These are phyloP conservation scores for Rheum nobile DNA, from an alignment of 148 eudicot genomes.

Conservation along the genomic window DNA sequence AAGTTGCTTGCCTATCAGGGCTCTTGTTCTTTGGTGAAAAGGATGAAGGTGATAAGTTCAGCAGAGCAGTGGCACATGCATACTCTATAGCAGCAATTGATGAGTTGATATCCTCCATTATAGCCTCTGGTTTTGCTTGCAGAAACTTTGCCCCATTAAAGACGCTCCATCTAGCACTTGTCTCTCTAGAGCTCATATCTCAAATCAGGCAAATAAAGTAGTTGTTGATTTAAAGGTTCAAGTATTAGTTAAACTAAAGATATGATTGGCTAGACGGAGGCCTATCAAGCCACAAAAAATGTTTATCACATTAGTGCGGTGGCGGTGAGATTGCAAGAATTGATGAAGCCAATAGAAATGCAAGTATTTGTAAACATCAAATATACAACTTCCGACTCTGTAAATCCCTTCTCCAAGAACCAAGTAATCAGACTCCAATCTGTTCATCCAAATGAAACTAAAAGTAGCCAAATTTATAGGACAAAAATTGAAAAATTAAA, in stretches of 20 bases:
- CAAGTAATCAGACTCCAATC: background rate
- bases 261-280: background rate
- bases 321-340: no score
- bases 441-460: background rate
- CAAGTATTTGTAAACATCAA: background rate
- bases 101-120: constrained; percentile 69
- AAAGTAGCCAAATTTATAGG: background rate
- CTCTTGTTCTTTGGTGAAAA: no score
- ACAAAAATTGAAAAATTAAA: background rate
- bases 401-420: no score
- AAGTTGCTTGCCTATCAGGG: no score
- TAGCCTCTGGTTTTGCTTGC: constrained; percentile 45
- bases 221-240: background rate
- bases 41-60: no score
- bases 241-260: background rate
- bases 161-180: constrained; percentile 37
- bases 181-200: constrained; percentile 38
- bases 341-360: background rate
- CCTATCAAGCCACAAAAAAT: background rate
- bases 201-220: background rate
- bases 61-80: no score
- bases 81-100: no score
- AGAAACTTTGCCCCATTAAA: constrained; percentile 40
- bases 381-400: no score
- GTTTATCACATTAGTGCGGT: no score